Conservation (phyloP, 345 rosid genomes). For the Iberis pinnata region DNA sequence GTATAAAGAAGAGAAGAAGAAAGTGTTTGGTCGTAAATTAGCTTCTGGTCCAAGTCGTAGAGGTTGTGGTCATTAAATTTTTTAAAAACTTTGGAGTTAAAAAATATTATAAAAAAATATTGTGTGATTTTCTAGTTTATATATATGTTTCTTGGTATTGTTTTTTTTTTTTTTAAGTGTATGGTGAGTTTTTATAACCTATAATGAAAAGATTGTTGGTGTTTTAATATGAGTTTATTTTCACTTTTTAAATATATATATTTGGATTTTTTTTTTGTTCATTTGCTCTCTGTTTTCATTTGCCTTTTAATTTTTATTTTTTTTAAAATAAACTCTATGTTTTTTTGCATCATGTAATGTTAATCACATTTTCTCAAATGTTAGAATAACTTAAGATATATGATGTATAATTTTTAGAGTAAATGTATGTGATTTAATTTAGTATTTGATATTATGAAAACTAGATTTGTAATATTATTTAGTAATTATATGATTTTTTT, state of each 20-base stretch:
- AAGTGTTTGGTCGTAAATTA: conserved; percentile 7
- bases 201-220: not conserved
- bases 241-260: too few relatives aligned
- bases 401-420: too few relatives aligned
- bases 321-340: too few relatives aligned
- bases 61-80: conserved; percentile 16
- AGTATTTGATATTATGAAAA: too few relatives aligned
- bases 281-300: not conserved
- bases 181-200: not conserved
- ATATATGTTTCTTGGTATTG: not conserved
- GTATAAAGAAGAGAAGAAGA: conserved; percentile 7
- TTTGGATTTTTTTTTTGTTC: too few relatives aligned
- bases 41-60: conserved; percentile 27
- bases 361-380: too few relatives aligned
- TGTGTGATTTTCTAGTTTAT: not conserved
- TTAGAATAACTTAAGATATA: too few relatives aligned
- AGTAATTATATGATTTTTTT: too few relatives aligned
- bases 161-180: not conserved
- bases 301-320: not conserved
- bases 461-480: too few relatives aligned
- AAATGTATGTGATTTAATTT: too few relatives aligned
- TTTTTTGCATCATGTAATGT: too few relatives aligned
- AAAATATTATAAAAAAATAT: not conserved
- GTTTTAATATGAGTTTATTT: not conserved
- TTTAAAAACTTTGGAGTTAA: not conserved